Evolutionary conservation across 202 grass and related monocot species (phyloP).

Genomic region (Eragrostis tef): DNA sequence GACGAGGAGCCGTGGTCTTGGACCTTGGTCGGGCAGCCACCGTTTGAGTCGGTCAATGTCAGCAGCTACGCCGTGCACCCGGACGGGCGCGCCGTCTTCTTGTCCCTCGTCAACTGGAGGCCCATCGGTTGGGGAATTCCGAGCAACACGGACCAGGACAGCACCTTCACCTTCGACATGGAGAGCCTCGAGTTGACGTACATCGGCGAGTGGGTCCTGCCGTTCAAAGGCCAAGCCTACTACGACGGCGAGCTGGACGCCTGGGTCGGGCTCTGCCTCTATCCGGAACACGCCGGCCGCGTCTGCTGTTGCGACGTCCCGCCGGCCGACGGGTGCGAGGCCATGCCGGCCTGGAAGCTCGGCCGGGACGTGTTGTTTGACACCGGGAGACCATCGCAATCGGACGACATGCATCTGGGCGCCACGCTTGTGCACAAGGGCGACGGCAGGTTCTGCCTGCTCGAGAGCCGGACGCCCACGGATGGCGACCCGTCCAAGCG

Average conservation of each 20-base stretch:
- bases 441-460: conserved; percentile 24
- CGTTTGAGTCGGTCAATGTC: background rate
- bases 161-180: conserved; percentile 16
- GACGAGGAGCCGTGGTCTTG: background rate
- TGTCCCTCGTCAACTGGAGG: background rate
- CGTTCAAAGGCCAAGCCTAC: background rate
- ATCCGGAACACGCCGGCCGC: background rate
- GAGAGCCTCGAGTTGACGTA: background rate
- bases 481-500: background rate
- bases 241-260: conserved; percentile 15
- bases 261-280: conserved; percentile 2
- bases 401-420: conserved; percentile 3
- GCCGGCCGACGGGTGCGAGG: background rate
- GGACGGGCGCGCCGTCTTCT: conserved; percentile 1
- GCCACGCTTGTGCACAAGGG: conserved; percentile 28
- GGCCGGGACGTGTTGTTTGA: background rate
- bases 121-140: background rate
- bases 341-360: background rate
- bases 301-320: conserved; percentile 24
- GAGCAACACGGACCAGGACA: too few species aligned
- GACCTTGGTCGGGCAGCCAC: too few species aligned
- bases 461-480: background rate
- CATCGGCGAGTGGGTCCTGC: conserved; percentile 10
- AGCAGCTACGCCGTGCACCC: conserved; percentile 14
- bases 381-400: too few species aligned